Evolutionary conservation across 495 filamentous ascomycete species (phyloP), one percentile per base, ranked within the genome.

Genomic region (Rusavskia elegans): DNA sequence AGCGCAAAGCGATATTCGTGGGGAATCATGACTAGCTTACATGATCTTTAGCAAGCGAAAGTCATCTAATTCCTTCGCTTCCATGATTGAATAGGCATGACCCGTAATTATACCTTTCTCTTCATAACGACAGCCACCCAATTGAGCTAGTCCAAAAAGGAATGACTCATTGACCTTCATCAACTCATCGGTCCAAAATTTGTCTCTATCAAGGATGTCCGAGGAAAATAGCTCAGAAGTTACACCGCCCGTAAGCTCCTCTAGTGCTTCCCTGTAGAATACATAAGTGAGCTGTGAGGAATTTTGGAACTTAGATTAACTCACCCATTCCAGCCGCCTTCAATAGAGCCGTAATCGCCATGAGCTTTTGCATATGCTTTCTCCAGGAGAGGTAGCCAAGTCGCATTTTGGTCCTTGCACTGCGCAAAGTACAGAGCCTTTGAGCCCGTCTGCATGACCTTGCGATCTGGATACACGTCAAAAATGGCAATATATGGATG

Each of bases 331-430:
- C 20, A 44, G 14, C 53, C 53, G 27, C 53, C 53, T 30, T 35
- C 11, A 20, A 55, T 51, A 13, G 35, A 48, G 20, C 25, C 30
- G 32, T 52, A 56, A 29, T 56, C 54, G 2, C 81, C 82, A 57
- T 88, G 84, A 23, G 82, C 83, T 63, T 88, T 88, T 29, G 84
- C 84, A 66, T 86, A 88, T 0, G 84, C 84, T 65, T 88, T 88
- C 62, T 88, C 84, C 8, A 88, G 71, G 46, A 88, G 66, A 8
- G 83, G 84, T 21, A 88, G 64, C 84, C 84, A 88, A 2, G 83
- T 88, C 67, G 87, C 83, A 60, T 84, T 82, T 25, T 69, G 64
- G 55, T 84, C 71, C 57, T 73, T 72, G 59, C 82, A 85, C 53
- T 81, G 78, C 1, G 80, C 80, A 66, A 84, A 85, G 54, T 78